Evolutionary conservation across 805 yeast genomes (phyloP), one percentile per base, ranked within the genome.

Genomic region (Lachancea lanzarotensis): DNA sequence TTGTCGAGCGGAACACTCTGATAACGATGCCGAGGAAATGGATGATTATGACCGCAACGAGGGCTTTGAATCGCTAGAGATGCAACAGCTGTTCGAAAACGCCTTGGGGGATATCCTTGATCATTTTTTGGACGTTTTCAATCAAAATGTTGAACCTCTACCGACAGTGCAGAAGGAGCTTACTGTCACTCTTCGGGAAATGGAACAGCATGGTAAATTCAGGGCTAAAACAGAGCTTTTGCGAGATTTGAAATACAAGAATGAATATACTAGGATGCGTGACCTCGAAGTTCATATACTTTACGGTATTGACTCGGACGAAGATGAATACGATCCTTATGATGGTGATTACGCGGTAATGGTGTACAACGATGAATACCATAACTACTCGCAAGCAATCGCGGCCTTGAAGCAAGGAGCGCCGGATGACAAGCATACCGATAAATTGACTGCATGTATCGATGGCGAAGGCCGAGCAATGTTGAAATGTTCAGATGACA

Each of bases 281-380:
- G 13, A 33, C 18, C 35, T 25, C 20, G 29, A 30, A 15, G 16
- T 16, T n/a, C 20, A 13, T 8, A 17, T 8, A 19, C 32, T 15
- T 26, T 22, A 22, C 29, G 25, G n/a, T 8, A 36, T 22, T 3
- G 20, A 25, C 30, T 12, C n/a, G 22, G 31, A 25, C 18, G 31
- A 36, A 4, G 31, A 17, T 17, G 20, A 37, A 3, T 20, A 5
- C 8, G 38, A 33, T 12, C 9, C 20, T 18, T 16, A 39, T 11
- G 15, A 3, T 30, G 53, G 63, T 17, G 63, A 67, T 12, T 80
- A 74, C 66, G 63, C 69, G 35, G 67, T 84, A 27, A 57, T 81
- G 18, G 67, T 83, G n/a, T 85, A 90, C 84, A 85, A 85, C 59
- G 95, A 85, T 56, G 93, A 85, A 54, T 72, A 70, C 51, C 93